A percentile compares a stretch with the other conserved stretches of the same genome.
These are phyloP conservation scores for Colletotrichum horii DNA, from an alignment of 2,329 filamentous ascomycete genomes.

Conservation along the genomic window DNA sequence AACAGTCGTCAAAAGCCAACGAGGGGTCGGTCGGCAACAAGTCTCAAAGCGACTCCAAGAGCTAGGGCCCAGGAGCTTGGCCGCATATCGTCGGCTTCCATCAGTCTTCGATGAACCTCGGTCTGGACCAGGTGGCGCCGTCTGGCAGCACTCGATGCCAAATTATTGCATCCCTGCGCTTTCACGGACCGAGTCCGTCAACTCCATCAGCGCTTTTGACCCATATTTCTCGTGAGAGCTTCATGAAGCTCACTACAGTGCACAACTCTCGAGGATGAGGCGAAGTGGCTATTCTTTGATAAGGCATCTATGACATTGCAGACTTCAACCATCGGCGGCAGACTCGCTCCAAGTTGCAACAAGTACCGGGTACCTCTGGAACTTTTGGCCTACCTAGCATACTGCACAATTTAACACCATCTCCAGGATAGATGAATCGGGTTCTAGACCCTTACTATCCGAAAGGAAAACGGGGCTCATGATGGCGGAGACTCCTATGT, in stretches of 20 bases:
- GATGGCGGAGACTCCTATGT: too few species aligned
- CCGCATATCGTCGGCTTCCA: conserved; percentile 22
- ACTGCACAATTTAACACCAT: not conserved
- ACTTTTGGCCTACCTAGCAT: not conserved
- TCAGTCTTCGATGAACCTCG: not conserved
- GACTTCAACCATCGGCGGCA: not conserved
- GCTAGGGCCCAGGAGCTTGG: conserved; percentile 8
- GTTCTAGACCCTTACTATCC: too few species aligned
- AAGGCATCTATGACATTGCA: rapidly evolving
- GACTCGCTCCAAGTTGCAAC: not conserved
- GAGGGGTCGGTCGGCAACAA: conserved; percentile 2
- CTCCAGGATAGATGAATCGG: too few species aligned
- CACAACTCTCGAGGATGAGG: not conserved
- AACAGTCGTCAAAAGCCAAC: not conserved
- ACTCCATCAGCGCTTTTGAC: not conserved
- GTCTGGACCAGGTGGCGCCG: not conserved
- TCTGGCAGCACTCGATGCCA: not conserved
- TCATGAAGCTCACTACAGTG: not conserved
- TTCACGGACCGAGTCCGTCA: not conserved
- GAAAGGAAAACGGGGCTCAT: too few species aligned
- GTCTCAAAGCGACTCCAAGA: not conserved
- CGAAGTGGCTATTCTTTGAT: not conserved
- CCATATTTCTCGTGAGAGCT: not conserved
- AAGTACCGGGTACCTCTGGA: not conserved
- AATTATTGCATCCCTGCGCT: not conserved